Percentiles rank a stretch among this genome's conserved stretches.
These are phyloP conservation scores for Platismatia glauca DNA, from an alignment of 495 filamentous ascomycete genomes.

Conservation along the genomic window DNA sequence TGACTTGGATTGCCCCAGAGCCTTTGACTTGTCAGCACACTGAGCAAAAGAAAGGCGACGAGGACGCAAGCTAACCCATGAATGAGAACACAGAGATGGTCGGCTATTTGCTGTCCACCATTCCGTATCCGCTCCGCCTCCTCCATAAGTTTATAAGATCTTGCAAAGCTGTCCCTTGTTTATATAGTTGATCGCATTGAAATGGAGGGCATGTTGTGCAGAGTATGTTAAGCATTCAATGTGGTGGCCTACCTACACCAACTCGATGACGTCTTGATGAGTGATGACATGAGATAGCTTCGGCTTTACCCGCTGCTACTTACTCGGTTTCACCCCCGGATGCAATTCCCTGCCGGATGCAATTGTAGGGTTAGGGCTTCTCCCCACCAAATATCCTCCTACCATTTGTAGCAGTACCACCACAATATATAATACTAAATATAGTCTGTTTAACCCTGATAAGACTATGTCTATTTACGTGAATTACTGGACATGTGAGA, in stretches of 20 bases:
- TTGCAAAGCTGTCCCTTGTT: background rate
- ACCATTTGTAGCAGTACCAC: too few relatives aligned
- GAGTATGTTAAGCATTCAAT: background rate
- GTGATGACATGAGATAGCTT: too few relatives aligned
- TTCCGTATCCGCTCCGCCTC: slow-evolving; percentile 7
- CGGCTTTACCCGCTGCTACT: too few relatives aligned
- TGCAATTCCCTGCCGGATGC: too few relatives aligned
- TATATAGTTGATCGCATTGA: background rate
- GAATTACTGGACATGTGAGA: too few relatives aligned
- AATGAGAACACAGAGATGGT: slow-evolving; percentile 89
- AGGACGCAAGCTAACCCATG: slow-evolving; percentile 55
- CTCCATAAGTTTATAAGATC: background rate
- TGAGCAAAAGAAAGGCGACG: slow-evolving; percentile 6
- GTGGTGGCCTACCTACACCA: background rate
- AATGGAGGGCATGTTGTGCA: background rate
- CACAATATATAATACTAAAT: too few relatives aligned
- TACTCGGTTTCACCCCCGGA: too few relatives aligned
- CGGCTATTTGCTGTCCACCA: slow-evolving; percentile 28
- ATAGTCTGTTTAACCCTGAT: too few relatives aligned
- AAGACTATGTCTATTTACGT: too few relatives aligned
- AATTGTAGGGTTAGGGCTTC: too few relatives aligned
- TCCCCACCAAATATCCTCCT: too few relatives aligned
- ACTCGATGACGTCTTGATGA: background rate
- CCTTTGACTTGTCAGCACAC: slow-evolving; percentile 33
- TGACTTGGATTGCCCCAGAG: slow-evolving; percentile 91